Evolutionary conservation across 805 yeast genomes (phyloP).

Genomic region (Metschnikowia noctiluminum): DNA sequence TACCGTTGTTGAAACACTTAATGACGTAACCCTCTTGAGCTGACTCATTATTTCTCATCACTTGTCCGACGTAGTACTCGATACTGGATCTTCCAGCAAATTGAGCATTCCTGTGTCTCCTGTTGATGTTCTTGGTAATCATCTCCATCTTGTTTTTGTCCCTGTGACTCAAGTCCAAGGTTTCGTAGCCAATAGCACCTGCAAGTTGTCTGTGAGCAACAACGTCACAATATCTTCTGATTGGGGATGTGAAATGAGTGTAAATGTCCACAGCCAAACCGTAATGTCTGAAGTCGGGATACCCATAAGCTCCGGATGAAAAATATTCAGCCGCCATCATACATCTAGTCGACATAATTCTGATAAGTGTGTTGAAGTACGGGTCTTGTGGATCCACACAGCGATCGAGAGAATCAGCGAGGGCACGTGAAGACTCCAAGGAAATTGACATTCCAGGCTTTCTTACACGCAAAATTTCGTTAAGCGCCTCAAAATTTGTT

Average conservation of each 20-base stretch:
- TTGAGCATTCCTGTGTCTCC: conserved; percentile 95
- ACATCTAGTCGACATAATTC: conserved; percentile 97
- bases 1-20: conserved; percentile 89
- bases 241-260: conserved; percentile 98
- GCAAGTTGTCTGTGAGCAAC: conserved; percentile 97
- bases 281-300: conserved; percentile 91
- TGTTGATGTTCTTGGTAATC: conserved; percentile 84
- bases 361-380: conserved; percentile 85
- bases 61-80: conserved; percentile 97
- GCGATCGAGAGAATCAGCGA: conserved; percentile 90
- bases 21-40: conserved; percentile 87
- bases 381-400: conserved; percentile 82
- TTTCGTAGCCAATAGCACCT: conserved; percentile 95
- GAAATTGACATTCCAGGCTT: conserved; percentile 69
- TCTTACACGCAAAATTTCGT: conserved; percentile 81
- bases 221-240: conserved; percentile 95
- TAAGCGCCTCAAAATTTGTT: conserved; percentile 82
- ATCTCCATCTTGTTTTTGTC: conserved; percentile 88
- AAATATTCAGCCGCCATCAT: conserved; percentile 99
- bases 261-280: conserved; percentile 97
- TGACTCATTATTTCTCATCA: conserved; percentile 79
- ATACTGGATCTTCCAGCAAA: conserved; percentile 98
- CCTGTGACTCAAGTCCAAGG: conserved; percentile 74
- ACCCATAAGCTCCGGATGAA: conserved; percentile 84
- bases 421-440: conserved; percentile 79